Evolutionary conservation across 1,284 basidiomycete genomes (phyloP).

Genomic region (Cutaneotrichosporon dermatis): DNA sequence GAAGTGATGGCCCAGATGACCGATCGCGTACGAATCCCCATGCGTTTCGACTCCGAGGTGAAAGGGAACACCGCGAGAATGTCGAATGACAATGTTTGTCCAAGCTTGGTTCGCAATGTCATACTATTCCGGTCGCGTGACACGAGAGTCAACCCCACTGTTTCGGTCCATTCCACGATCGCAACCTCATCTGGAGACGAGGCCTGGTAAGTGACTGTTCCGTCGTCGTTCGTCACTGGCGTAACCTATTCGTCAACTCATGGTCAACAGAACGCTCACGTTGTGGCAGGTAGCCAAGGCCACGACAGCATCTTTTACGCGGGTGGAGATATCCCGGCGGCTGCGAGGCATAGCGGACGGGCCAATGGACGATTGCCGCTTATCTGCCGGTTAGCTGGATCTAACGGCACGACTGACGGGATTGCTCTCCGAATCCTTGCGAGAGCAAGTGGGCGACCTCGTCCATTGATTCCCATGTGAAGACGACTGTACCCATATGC

Average conservation of each 20-base stretch:
- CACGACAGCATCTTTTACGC: constrained; percentile 89
- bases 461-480: constrained; percentile 95
- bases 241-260: constrained; percentile 63
- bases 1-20: constrained; percentile 76
- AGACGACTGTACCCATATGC: constrained; percentile 98
- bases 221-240: constrained; percentile 89
- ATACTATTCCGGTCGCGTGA: constrained; percentile 85
- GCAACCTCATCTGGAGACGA: constrained; percentile 98
- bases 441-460: constrained; percentile 87
- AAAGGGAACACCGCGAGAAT: constrained; percentile 95
- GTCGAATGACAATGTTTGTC: constrained; percentile 65
- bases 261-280: constrained; percentile 52
- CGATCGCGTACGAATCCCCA: constrained; percentile 94
- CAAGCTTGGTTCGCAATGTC: constrained; percentile 66
- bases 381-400: constrained; percentile 10
- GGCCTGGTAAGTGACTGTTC: constrained; percentile 91
- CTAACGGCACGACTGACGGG: constrained; percentile 2
- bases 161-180: constrained; percentile 97
- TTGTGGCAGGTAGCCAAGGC: constrained; percentile 96
- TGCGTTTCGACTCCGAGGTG: constrained; percentile 96
- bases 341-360: constrained; percentile 61
- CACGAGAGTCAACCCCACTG: constrained; percentile 81
- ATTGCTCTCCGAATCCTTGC: constrained; percentile 64
- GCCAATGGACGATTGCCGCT: constrained; percentile 35
- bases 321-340: constrained; percentile 87